Evolutionary conservation across 192 early-diverging fungal genomes (phyloP), one percentile per base, ranked within the genome.

Genomic region (Gonapodya sp.): DNA sequence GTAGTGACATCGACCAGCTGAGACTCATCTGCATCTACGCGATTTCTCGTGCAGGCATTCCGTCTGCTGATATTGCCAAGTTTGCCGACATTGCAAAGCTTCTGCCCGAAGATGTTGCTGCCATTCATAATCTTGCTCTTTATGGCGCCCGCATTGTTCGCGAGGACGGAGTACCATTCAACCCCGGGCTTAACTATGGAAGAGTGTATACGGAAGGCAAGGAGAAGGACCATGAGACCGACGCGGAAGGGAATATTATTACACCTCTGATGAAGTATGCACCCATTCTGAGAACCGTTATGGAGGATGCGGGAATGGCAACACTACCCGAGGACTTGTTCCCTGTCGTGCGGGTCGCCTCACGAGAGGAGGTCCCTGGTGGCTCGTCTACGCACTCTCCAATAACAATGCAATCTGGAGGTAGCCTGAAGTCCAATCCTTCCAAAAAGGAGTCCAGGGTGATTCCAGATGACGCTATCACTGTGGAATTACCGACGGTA

Each of bases 1-100:
- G 24, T 35, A 94, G 92, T 32, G 80, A 87, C 1, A 85, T 87
- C 83, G 91, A 95, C 84, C 95, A 94, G 84, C 84, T 93, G 2
- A 90, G 95, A 1, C 80, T 95, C 34, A 87, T 96, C n/a, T 91
- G 94, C 86, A 81, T 96, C 1, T 96, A 94, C 84, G 92, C 94
- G 18, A 93, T 94, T 36, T 89, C 92, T 2, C 90, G 93, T 80
- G 90, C 91, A n/a, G 94, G 92, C 36, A 88, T 96, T 14, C 85
- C 91, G 34, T 90, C 92, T 36, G 88, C 90, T 35, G 93, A 95
- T 73, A 83, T 92, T 1, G 88, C 91, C 18, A 85, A 89, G 35
- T 81, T 95, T 35, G 82, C 94, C 37, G 88, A 88, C 2, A 89
- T 89, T 80, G 93, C 94, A 34, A 91, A 92, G 79, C 83, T 96